Evolutionary conservation across 2,329 filamentous ascomycete species (phyloP), one percentile per base, ranked within the genome.

Genomic region (Aureobasidium sp.): DNA sequence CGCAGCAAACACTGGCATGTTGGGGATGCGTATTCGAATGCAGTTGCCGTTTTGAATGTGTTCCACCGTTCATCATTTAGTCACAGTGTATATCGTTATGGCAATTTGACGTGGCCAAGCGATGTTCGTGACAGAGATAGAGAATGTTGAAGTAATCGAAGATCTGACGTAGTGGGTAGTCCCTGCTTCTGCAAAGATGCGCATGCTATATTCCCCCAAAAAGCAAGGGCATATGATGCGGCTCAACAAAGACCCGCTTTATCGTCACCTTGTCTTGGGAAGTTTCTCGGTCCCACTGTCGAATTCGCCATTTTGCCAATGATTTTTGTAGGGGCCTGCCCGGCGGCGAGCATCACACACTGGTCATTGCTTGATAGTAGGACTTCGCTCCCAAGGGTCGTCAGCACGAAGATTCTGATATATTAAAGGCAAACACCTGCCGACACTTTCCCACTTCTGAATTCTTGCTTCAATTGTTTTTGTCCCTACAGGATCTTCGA

Each of bases 201-300:
- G 31, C 54, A 58, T 22, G 42, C 14, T 11, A 4, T 22, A 8
- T 29, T 59, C 37, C 42, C 29, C 12, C 4, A 31, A 47, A 15
- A 14, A 31, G 42, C 14, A 44, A 57, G 40, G 40, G 39, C 53
- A 57, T 57, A 17, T 11, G 39, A 33, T 59, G 54, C 48, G 42
- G 54, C 54, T 59, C 54, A 59, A 48, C 42, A 59, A 29, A 48
- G 54, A 59, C 54, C 54, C 54, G 44, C 54, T 59, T 54, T 39
- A 59, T 47, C 40, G 54, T 59, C 54, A 59, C 54, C 33, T 35
- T 31, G 27, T 27, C 42, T 33, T 19, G 11, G 14, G 54, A 59
- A 59, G 19, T 48, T 59, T 48, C 54, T 59, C 54, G 54, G 54
- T 47, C 54, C 44, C 42, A 59, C 54, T 59, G 19, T 39, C n/a